A percentile compares a stretch with the other conserved stretches of the same genome.
Evolutionary conservation across 345 rosid genomes (phyloP).

Genomic region (Populus deltoides): DNA sequence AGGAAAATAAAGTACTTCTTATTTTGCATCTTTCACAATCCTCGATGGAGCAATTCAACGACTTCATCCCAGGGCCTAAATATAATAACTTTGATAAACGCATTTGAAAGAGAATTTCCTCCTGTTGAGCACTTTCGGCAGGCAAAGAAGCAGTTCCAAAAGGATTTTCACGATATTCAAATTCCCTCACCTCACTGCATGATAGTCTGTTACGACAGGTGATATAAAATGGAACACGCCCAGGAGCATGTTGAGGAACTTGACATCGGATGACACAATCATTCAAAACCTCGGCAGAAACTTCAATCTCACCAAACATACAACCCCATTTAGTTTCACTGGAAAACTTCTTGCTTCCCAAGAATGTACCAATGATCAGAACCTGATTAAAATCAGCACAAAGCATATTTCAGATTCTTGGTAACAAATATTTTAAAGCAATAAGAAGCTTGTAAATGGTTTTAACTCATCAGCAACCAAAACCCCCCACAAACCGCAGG

Average conservation of each 20-base stretch:
- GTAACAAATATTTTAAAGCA: neutral
- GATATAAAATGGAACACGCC: slow-evolving; percentile 60
- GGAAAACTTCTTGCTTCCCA: slow-evolving; percentile 45
- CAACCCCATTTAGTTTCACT: slow-evolving; percentile 49
- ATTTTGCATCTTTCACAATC: slow-evolving; percentile 43
- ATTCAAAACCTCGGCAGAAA: slow-evolving; percentile 56
- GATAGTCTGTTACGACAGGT: slow-evolving; percentile 66
- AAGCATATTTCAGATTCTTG: neutral
- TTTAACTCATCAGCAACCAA: too few species aligned
- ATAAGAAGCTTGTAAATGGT: neutral
- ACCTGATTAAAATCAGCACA: slow-evolving; percentile 38
- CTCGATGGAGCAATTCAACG: slow-evolving; percentile 33
- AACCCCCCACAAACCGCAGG: neutral
- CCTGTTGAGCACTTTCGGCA: slow-evolving; percentile 15
- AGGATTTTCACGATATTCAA: slow-evolving; percentile 54
- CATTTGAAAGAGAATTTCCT: slow-evolving; percentile 39
- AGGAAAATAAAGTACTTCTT: slow-evolving; percentile 31
- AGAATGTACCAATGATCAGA: slow-evolving; percentile 48
- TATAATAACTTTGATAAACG: slow-evolving; percentile 45
- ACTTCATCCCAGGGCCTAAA: slow-evolving; percentile 22
- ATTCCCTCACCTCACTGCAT: slow-evolving; percentile 73
- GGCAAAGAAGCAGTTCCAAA: slow-evolving; percentile 13
- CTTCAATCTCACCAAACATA: slow-evolving; percentile 77
- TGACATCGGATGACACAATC: slow-evolving; percentile 49
- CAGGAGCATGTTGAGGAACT: slow-evolving; percentile 53